Percentiles rank a stretch among this genome's conserved stretches.
These are phyloP conservation scores for Pecoramyces ruminantium DNA, from an alignment of 192 early-diverging fungal genomes.

Conservation along the genomic window DNA sequence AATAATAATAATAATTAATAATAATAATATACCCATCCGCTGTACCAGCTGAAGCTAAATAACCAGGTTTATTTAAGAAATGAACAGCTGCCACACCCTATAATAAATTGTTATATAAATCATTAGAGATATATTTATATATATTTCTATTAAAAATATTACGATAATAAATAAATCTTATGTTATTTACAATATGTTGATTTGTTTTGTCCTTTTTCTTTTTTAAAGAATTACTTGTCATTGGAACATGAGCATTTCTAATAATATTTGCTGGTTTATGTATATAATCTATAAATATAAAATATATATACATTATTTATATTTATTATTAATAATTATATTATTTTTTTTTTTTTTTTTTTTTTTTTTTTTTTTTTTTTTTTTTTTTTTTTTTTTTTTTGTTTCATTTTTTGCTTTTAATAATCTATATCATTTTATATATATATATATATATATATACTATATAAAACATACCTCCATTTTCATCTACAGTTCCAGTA, in stretches of 20 bases:
- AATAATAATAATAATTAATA: slow-evolving; percentile 13
- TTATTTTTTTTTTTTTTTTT: no score
- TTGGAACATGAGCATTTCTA: slow-evolving; percentile 18
- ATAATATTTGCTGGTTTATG: slow-evolving; percentile 22
- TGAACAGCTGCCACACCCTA: slow-evolving; percentile 35
- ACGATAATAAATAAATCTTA: no score
- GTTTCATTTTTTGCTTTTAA: no score
- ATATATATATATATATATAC: not conserved
- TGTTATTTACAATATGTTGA: not conserved
- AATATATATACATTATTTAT: not conserved
- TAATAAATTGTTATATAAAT: not conserved
- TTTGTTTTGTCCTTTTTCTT: slow-evolving; percentile 3
- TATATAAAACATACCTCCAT: slow-evolving; percentile 5
- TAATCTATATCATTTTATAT: no score
- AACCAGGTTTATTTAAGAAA: slow-evolving; percentile 24
- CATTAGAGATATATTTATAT: not conserved
- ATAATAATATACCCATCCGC: slow-evolving; percentile 56
- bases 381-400: no score
- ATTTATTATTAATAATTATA: slow-evolving; percentile 5
- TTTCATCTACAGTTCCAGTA: slow-evolving; percentile 13
- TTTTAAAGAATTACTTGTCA: not conserved
- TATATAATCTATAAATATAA: slow-evolving; percentile 1
- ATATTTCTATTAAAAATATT: not conserved
- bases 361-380: no score
- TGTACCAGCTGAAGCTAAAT: slow-evolving; percentile 39